Evolutionary conservation across 1,284 basidiomycete species (phyloP).

Genomic region (Ganoderma boninense): DNA sequence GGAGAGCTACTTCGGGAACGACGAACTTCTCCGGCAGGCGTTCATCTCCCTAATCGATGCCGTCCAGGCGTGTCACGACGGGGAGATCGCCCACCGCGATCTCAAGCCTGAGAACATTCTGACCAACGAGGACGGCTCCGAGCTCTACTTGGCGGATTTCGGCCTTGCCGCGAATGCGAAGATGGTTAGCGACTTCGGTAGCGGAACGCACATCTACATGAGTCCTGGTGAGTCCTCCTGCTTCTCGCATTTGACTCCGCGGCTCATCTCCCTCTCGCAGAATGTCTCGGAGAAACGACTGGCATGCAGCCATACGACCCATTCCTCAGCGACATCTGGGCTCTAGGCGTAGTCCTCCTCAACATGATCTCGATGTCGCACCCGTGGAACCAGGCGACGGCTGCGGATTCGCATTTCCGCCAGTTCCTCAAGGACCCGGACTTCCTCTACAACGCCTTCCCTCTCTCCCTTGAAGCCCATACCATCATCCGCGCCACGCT

Average conservation of each 20-base stretch:
- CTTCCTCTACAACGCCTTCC: conserved; percentile 73
- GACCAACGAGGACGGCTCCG: conserved; percentile 53
- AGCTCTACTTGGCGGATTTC: conserved; percentile 72
- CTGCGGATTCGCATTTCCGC: conserved; percentile 75
- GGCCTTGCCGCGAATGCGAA: conserved; percentile 67
- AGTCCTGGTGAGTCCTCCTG: conserved; percentile 52
- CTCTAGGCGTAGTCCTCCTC: conserved; percentile 56
- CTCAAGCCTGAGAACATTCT: conserved; percentile 82
- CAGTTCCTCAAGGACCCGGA: conserved; percentile 54
- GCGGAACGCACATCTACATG: conserved; percentile 65
- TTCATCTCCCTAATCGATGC: conserved; percentile 73
- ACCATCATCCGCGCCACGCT: conserved; percentile 67
- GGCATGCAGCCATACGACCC: conserved; percentile 63
- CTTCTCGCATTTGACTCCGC: neutral
- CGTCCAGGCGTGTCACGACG: conserved; percentile 65
- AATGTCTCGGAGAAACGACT: conserved; percentile 35
- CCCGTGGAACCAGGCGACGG: conserved; percentile 85
- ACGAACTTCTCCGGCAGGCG: conserved; percentile 56
- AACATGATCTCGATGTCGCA: conserved; percentile 89
- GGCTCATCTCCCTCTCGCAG: conserved; percentile 22
- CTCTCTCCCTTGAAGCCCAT: conserved; percentile 71
- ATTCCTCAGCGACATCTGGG: conserved; percentile 88
- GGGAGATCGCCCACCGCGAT: conserved; percentile 73
- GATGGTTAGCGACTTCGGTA: conserved; percentile 59
- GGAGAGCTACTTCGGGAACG: conserved; percentile 55